Conservation (phyloP, 2,329 filamentous ascomycete genomes). For the Trichoderma simmonsii region DNA sequence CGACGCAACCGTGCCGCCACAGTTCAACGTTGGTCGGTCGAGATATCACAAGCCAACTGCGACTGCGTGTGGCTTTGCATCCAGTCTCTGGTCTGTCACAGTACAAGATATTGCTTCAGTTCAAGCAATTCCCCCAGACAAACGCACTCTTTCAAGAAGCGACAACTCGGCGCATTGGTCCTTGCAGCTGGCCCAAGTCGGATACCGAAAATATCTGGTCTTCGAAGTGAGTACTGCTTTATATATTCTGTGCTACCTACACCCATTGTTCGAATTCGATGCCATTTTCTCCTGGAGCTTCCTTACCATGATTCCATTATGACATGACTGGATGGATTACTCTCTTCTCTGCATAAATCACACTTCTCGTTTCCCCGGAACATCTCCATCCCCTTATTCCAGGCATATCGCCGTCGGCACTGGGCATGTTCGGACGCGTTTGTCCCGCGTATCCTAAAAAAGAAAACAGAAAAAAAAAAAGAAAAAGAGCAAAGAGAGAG, state of each 20-base stretch:
- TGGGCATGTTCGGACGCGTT: not conserved
- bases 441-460: not conserved
- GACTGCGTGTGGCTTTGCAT: constrained; percentile 1
- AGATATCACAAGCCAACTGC: not conserved
- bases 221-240: not conserved
- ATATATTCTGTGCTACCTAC: not conserved
- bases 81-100: not conserved
- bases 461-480: not conserved
- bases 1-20: constrained; percentile 5
- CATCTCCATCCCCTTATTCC: not conserved
- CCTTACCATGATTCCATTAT: not conserved
- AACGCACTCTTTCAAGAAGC: not conserved
- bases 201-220: not conserved
- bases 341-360: not conserved
- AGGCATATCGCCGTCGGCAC: not conserved
- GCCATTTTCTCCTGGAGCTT: not conserved
- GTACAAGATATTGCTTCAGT: not conserved
- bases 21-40: not conserved
- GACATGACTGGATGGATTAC: not conserved
- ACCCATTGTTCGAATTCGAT: not conserved
- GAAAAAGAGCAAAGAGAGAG: not conserved
- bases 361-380: not conserved
- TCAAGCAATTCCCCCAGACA: not conserved
- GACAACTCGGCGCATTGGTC: not conserved
- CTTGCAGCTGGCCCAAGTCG: not conserved